These are phyloP conservation scores for Pseudonectria foliicola DNA, from an alignment of 2,329 filamentous ascomycete genomes.

Conservation along the genomic window DNA sequence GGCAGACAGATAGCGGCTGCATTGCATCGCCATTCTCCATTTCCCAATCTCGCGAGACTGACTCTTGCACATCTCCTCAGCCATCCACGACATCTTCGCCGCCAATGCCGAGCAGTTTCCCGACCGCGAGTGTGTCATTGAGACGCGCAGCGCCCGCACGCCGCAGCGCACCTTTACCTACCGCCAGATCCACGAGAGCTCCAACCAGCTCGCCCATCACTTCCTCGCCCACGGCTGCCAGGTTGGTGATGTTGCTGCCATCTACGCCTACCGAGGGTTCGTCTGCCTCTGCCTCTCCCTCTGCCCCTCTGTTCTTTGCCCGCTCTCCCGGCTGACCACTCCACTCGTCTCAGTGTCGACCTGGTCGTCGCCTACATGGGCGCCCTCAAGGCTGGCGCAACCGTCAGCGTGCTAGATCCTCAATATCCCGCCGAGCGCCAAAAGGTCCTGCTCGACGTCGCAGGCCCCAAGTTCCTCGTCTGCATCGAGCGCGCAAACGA, in stretches of 20 bases:
- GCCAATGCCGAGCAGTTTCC: conserved; percentile 62
- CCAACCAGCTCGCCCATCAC: conserved; percentile 74
- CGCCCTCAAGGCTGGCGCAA: conserved; percentile 46
- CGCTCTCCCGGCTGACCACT: too few species aligned
- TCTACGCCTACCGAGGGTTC: conserved; percentile 69
- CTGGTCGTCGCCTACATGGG: conserved; percentile 70
- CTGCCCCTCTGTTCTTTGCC: too few species aligned
- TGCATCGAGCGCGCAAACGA: conserved; percentile 63
- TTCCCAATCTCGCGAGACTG: not conserved
- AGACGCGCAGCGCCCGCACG: conserved; percentile 38
- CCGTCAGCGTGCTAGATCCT: conserved; percentile 66
- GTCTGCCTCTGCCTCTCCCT: not conserved
- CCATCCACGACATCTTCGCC: conserved; percentile 65
- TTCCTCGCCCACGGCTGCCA: conserved; percentile 65
- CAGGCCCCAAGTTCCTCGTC: conserved; percentile 63
- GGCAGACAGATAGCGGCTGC: too few species aligned
- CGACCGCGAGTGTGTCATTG: conserved; percentile 44
- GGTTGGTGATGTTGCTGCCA: conserved; percentile 86
- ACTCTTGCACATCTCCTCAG: not conserved
- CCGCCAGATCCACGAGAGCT: conserved; percentile 76
- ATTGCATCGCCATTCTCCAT: not conserved
- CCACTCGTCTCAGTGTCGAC: conserved; percentile 45
- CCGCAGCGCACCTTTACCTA: conserved; percentile 71
- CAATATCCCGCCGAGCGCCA: conserved; percentile 34
- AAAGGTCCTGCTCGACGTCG: conserved; percentile 64